A percentile compares a stretch with the other conserved stretches of the same genome.
These are phyloP conservation scores for Tillandsia leiboldiana DNA, from an alignment of 176 grass and related monocot species.

Conservation along the genomic window DNA sequence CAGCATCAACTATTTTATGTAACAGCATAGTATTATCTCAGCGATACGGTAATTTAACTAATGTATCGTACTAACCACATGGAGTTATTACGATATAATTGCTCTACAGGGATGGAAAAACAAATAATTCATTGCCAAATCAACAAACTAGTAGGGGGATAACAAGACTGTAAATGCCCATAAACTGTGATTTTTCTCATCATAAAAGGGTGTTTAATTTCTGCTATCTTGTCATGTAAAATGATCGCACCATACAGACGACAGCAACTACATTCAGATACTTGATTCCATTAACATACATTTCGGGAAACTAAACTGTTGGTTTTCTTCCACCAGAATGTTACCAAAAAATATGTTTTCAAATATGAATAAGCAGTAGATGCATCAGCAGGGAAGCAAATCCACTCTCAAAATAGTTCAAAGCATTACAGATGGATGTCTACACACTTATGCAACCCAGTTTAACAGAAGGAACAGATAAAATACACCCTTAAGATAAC, in stretches of 20 bases:
- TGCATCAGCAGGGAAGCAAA: neutral
- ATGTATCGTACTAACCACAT: too few relatives aligned
- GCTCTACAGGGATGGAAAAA: too few relatives aligned
- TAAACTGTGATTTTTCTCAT: neutral
- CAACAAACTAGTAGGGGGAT: neutral
- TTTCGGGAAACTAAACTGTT: too few relatives aligned
- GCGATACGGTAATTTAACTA: too few relatives aligned
- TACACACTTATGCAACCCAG: neutral
- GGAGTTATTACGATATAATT: too few relatives aligned
- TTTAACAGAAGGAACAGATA: neutral
- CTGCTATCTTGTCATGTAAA: neutral
- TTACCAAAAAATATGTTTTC: neutral
- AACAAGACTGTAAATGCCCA: neutral
- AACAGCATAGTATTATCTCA: too few relatives aligned
- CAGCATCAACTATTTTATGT: too few relatives aligned
- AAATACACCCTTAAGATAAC: neutral
- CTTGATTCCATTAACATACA: neutral
- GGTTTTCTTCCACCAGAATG: too few relatives aligned
- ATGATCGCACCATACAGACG: neutral
- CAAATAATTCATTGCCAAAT: neutral
- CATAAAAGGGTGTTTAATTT: neutral
- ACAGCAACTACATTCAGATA: neutral
- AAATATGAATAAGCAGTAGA: neutral
- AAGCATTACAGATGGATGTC: neutral
- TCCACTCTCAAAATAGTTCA: neutral